phyloP scores from a whole-genome alignment of 441 rosid genomes.

The Syzygium malaccense region DNA sequence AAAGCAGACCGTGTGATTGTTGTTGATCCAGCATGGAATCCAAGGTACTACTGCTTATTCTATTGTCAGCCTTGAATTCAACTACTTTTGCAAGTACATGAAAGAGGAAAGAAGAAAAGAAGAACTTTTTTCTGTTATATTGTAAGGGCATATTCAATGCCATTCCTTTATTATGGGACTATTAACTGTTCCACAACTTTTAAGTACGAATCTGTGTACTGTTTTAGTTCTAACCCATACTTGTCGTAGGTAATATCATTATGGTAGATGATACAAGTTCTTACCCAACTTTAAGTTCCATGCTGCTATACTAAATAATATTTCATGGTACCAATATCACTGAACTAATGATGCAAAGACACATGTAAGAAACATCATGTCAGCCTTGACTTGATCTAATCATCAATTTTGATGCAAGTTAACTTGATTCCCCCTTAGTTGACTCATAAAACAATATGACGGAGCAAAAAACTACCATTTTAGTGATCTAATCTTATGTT shows the following conservation, averaged over 20 bases:
- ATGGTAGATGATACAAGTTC: background rate
- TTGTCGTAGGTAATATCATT: background rate
- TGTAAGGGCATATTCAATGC: background rate
- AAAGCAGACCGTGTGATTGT: slow-evolving; percentile 96
- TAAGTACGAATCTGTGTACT: background rate
- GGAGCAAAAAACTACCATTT: background rate
- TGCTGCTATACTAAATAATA: background rate
- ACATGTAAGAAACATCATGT: background rate
- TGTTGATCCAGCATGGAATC: slow-evolving; percentile 99
- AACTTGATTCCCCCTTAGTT: background rate
- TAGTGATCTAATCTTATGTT: background rate
- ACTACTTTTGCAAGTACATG: background rate
- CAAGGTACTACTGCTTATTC: slow-evolving; percentile 44
- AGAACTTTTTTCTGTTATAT: background rate
- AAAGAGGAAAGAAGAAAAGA: background rate
- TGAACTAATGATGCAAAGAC: background rate
- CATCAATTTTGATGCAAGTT: background rate
- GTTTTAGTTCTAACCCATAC: background rate
- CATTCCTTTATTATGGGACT: background rate
- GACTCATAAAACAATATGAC: background rate
- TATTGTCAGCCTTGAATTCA: background rate
- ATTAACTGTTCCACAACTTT: background rate
- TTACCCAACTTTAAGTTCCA: background rate
- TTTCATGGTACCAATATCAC: background rate
- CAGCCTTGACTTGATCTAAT: background rate